Conservation (phyloP, 176 grass and related monocot species). For the Oryza meyeriana region DNA sequence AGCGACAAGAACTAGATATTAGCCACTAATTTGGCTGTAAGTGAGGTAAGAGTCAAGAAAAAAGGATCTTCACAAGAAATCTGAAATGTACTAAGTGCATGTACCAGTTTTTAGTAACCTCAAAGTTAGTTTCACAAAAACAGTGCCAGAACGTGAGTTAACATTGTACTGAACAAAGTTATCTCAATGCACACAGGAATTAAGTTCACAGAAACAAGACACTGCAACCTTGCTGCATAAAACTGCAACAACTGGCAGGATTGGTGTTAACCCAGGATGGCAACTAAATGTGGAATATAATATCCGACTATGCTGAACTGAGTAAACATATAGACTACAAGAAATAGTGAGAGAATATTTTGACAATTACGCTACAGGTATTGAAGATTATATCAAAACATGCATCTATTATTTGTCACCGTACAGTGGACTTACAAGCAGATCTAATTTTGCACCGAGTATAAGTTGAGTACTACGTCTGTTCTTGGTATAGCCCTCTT, state of each 20-base stretch:
- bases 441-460: constrained; percentile 24
- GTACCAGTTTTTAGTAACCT: too few relatives aligned
- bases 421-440: constrained; percentile 36
- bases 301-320: not conserved
- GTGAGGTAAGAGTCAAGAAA: too few relatives aligned
- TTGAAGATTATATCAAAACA: constrained; percentile 27
- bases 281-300: not conserved
- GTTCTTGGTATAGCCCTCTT: constrained; percentile 5
- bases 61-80: too few relatives aligned
- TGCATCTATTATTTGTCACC: constrained; percentile 23
- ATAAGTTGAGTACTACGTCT: constrained; percentile 11
- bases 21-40: too few relatives aligned
- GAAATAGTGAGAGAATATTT: not conserved
- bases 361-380: constrained; percentile 7
- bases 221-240: not conserved
- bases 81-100: too few relatives aligned
- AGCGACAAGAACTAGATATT: too few relatives aligned
- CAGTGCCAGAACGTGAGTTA: not conserved
- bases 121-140: not conserved
- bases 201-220: not conserved
- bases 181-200: not conserved
- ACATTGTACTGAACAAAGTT: not conserved
- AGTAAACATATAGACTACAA: constrained; percentile 9
- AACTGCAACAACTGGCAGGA: not conserved
- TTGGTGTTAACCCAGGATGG: not conserved